Evolutionary conservation across 2,329 filamentous ascomycete genomes (phyloP).

Genomic region (Colletotrichum melonis): DNA sequence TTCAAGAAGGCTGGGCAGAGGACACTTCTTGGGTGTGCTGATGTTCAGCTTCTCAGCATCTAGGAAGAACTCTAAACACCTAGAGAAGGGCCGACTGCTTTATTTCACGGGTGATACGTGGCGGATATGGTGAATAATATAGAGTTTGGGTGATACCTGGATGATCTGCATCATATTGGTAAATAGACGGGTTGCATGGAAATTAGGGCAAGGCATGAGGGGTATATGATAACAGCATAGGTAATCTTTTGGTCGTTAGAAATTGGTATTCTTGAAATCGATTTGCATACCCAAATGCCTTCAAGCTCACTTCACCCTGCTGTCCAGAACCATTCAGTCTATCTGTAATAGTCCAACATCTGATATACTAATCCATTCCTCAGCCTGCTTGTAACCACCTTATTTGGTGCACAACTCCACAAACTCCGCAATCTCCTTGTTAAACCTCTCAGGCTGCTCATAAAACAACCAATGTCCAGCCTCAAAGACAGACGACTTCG

Average conservation of each 20-base stretch:
- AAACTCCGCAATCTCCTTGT: slow-evolving; percentile 42
- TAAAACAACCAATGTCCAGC: slow-evolving; percentile 55
- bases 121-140: background rate
- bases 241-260: background rate
- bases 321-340: background rate
- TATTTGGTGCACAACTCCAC: slow-evolving; percentile 11
- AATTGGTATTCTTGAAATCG: background rate
- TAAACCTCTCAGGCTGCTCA: slow-evolving; percentile 51
- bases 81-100: background rate
- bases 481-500: slow-evolving; percentile 45
- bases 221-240: background rate
- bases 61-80: background rate
- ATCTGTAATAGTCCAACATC: background rate
- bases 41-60: background rate
- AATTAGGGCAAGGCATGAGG: background rate
- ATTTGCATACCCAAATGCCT: background rate
- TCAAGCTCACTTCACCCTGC: background rate
- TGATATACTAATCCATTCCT: background rate
- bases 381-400: background rate
- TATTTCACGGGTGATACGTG: background rate
- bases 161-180: background rate
- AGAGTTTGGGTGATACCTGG: background rate
- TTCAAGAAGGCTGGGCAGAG: background rate
- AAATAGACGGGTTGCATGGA: background rate
- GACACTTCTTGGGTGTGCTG: background rate